Evolutionary conservation across 106 monocot species (phyloP).

Genomic region (Dendrobium nobile): DNA sequence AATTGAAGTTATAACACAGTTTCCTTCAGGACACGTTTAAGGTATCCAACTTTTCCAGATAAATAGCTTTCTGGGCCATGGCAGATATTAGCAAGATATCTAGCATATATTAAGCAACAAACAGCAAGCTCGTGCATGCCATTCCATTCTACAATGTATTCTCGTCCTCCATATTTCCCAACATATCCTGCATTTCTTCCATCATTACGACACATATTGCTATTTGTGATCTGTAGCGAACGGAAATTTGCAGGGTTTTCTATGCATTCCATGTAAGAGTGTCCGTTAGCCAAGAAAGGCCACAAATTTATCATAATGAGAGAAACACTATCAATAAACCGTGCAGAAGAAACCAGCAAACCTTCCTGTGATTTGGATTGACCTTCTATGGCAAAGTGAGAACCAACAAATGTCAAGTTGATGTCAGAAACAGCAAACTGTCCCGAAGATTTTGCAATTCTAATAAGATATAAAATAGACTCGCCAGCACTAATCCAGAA

Average conservation of each 20-base stretch:
- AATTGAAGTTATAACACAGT: background rate
- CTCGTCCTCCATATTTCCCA: background rate
- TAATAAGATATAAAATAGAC: conserved; percentile 36
- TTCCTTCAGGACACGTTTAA: conserved; percentile 9
- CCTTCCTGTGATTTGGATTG: conserved; percentile 13
- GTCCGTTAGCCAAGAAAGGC: conserved; percentile 34
- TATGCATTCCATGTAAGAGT: conserved; percentile 43
- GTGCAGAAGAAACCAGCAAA: conserved; percentile 22
- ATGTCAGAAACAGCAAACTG: background rate
- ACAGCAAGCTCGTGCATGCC: conserved; percentile 32
- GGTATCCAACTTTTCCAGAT: conserved; percentile 11
- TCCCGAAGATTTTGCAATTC: background rate
- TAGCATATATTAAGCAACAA: conserved; percentile 50
- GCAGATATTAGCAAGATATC: conserved; percentile 56
- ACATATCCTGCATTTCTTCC: background rate
- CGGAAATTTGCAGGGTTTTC: conserved; percentile 49
- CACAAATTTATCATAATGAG: conserved; percentile 31
- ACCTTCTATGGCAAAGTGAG: background rate
- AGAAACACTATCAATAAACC: conserved; percentile 27
- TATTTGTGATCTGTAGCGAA: conserved; percentile 26
- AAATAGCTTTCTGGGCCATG: conserved; percentile 42
- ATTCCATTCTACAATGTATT: conserved; percentile 17
- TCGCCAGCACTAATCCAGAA: conserved; percentile 61
- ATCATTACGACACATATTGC: background rate
- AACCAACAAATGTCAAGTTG: background rate